Evolutionary conservation across 495 filamentous ascomycete species (phyloP).

Genomic region (Xylaria cubensis): DNA sequence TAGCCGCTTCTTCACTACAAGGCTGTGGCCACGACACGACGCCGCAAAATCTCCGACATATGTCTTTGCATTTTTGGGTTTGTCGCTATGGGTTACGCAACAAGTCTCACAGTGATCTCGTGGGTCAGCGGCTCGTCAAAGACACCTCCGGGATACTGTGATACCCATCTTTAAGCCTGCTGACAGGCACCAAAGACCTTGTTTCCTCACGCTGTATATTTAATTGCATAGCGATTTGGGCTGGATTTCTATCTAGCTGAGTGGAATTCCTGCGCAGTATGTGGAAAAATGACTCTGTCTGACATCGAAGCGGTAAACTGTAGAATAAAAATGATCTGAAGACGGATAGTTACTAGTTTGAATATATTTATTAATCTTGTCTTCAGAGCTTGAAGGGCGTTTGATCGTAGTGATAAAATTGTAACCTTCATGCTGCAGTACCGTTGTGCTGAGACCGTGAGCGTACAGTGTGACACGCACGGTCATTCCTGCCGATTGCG

Average conservation of each 20-base stretch:
- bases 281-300: not conserved
- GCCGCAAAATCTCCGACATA: constrained; percentile 73
- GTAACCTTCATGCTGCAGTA: too few species aligned
- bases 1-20: constrained; percentile 88
- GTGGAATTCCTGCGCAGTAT: not conserved
- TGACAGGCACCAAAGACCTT: constrained; percentile 27
- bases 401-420: not conserved
- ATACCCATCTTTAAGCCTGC: constrained; percentile 33
- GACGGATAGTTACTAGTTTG: constrained; percentile 4
- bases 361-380: constrained; percentile 1
- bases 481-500: constrained; percentile 12
- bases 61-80: constrained; percentile 79
- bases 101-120: constrained; percentile 77
- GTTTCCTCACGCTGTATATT: constrained; percentile 13
- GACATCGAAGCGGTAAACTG: constrained; percentile 9
- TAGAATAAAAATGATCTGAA: not conserved
- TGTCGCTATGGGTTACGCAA: constrained; percentile 89
- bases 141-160: constrained; percentile 57
- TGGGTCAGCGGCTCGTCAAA: constrained; percentile 65
- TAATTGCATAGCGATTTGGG: constrained; percentile 26
- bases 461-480: not conserved
- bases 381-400: not conserved
- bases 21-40: constrained; percentile 70
- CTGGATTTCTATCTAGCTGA: constrained; percentile 9
- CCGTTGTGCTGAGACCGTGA: too few species aligned